Percentiles rank a stretch among this genome's conserved stretches.
These are phyloP conservation scores for Glomus cerebriforme DNA, from an alignment of 192 early-diverging fungal species.

Conservation along the genomic window DNA sequence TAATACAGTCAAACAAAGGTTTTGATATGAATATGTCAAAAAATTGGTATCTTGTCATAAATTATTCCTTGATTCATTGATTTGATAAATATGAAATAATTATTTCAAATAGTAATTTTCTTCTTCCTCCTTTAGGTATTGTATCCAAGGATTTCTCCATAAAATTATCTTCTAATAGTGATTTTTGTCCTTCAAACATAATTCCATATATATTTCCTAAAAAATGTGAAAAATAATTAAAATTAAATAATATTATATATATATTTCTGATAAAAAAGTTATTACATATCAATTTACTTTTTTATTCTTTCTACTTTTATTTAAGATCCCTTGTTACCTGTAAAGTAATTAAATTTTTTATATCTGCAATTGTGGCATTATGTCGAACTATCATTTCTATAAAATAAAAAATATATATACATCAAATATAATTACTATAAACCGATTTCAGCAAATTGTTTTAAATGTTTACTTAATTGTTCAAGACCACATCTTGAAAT, in stretches of 20 bases:
- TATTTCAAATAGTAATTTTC: no score
- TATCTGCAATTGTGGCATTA: constrained; percentile 19
- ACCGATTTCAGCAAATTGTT: background rate
- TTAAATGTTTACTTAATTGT: constrained; percentile 11
- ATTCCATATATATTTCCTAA: constrained; percentile 35
- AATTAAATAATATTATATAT: background rate
- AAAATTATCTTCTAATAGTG: constrained; percentile 31
- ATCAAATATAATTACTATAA: background rate
- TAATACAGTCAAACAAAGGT: no score
- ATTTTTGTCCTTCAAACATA: constrained; percentile 22
- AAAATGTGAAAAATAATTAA: background rate
- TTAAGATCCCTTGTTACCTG: background rate
- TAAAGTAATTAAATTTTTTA: constrained; percentile 18
- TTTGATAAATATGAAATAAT: no score
- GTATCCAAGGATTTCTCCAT: no score
- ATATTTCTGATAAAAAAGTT: background rate
- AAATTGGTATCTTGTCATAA: no score
- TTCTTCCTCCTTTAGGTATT: no score
- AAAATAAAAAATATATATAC: background rate
- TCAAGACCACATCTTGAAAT: constrained; percentile 5
- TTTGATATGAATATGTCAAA: no score
- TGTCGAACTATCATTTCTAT: constrained; percentile 24
- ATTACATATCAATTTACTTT: constrained; percentile 22
- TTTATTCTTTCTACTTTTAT: background rate
- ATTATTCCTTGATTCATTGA: no score